Conservation (phyloP, 2,329 filamentous ascomycete genomes). For the Mycosphaerella arachidis region DNA sequence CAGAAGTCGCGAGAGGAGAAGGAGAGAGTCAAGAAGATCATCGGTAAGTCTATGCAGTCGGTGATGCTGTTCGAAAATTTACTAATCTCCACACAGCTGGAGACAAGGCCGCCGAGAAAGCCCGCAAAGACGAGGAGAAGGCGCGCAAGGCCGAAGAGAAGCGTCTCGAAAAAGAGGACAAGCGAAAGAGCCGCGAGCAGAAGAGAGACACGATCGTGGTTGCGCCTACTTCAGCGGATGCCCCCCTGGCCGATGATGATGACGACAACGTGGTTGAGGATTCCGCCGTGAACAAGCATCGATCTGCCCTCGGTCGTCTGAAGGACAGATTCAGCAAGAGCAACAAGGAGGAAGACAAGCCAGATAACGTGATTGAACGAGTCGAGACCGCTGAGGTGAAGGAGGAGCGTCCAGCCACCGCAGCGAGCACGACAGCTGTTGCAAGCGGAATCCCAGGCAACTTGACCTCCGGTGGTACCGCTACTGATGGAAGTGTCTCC, state of each 20-base stretch:
- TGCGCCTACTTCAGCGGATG: constrained; percentile 9
- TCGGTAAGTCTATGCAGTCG: neutral
- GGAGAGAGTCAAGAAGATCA: constrained; percentile 19
- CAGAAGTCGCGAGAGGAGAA: constrained; percentile 45
- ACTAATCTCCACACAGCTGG: constrained; percentile 40
- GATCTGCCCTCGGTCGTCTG: constrained; percentile 19
- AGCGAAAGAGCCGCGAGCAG: constrained; percentile 41
- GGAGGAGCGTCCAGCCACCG: neutral
- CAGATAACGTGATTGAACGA: neutral
- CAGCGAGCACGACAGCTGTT: neutral
- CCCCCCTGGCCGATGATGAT: constrained; percentile 7
- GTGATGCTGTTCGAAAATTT: too few relatives aligned
- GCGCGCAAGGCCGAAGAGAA: constrained; percentile 53
- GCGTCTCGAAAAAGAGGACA: constrained; percentile 47
- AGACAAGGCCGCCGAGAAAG: constrained; percentile 47
- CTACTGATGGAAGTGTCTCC: neutral
- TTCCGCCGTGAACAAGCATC: constrained; percentile 13
- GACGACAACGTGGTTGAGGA: constrained; percentile 8
- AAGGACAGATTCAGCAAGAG: constrained; percentile 22
- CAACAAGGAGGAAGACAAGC: constrained; percentile 2
- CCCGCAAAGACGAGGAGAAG: constrained; percentile 49
- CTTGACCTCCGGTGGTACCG: neutral
- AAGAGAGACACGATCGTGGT: constrained; percentile 23
- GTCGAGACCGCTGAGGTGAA: neutral
- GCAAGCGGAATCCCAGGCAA: neutral